These are phyloP conservation scores for Diaporthe ampelina DNA, from an alignment of 2,329 filamentous ascomycete species.

Conservation along the genomic window DNA sequence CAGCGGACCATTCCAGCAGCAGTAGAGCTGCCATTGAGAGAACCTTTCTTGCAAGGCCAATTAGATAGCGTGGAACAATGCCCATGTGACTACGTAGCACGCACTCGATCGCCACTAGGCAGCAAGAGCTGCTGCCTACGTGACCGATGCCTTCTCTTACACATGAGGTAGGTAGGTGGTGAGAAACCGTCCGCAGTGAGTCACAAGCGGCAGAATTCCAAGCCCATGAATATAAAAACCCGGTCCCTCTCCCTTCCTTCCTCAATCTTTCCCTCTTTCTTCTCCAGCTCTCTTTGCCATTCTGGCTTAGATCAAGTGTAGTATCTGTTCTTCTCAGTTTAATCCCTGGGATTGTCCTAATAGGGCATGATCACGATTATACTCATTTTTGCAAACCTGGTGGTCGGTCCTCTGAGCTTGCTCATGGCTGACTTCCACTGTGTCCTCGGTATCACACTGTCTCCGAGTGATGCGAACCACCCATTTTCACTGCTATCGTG, in stretches of 20 bases:
- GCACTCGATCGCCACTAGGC: background rate
- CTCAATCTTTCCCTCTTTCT: slow-evolving; percentile 61
- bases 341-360: slow-evolving; percentile 89
- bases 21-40: too few species aligned
- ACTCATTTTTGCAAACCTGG: slow-evolving; percentile 78
- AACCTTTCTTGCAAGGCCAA: too few species aligned
- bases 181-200: background rate
- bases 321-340: slow-evolving; percentile 98
- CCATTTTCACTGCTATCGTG: slow-evolving; percentile 72
- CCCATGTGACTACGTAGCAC: too few species aligned
- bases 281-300: slow-evolving; percentile 67
- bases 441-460: slow-evolving; percentile 84
- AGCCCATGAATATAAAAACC: slow-evolving; percentile 44
- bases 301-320: slow-evolving; percentile 93
- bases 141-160: background rate
- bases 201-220: slow-evolving; percentile 1
- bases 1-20: too few species aligned
- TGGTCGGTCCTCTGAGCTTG: slow-evolving; percentile 77
- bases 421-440: slow-evolving; percentile 73
- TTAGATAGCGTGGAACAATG: too few species aligned
- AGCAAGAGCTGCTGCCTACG: background rate
- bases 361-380: slow-evolving; percentile 82
- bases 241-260: slow-evolving; percentile 30
- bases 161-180: background rate
- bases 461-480: slow-evolving; percentile 77